Evolutionary conservation across 768 basidiomycete species (phyloP).

Genomic region (Lentinus brumalis): DNA sequence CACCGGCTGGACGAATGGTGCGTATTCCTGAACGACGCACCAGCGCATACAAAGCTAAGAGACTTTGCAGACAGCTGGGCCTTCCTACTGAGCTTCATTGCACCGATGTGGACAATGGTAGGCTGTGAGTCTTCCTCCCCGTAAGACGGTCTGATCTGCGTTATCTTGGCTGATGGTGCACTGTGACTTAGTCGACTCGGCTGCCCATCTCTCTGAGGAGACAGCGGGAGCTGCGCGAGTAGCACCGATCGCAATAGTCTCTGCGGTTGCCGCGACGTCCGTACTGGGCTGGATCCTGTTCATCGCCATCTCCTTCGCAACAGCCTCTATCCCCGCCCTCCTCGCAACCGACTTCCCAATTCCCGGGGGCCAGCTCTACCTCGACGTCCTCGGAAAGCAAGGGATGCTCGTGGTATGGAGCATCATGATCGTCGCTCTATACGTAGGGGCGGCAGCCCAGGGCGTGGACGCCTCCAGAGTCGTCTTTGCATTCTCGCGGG

Average conservation of each 20-base stretch:
- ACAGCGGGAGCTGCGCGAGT: constrained; percentile 60
- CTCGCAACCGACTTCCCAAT: constrained; percentile 53
- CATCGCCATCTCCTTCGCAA: constrained; percentile 66
- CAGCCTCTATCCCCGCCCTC: constrained; percentile 52
- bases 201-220: constrained; percentile 76
- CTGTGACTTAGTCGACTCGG: constrained; percentile 73
- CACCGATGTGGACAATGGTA: constrained; percentile 79
- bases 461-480: constrained; percentile 75
- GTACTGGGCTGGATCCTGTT: constrained; percentile 62
- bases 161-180: background rate
- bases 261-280: constrained; percentile 60
- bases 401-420: constrained; percentile 77
- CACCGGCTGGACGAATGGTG: constrained; percentile 66
- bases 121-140: constrained; percentile 52
- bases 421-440: constrained; percentile 56
- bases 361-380: constrained; percentile 71
- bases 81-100: constrained; percentile 68
- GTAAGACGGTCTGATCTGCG: background rate
- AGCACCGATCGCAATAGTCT: constrained; percentile 69
- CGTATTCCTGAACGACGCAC: constrained; percentile 18
- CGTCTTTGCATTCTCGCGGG: constrained; percentile 73
- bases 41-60: background rate
- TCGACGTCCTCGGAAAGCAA: constrained; percentile 64
- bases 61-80: constrained; percentile 63
- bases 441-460: constrained; percentile 72